phyloP scores from a whole-genome alignment of 495 filamentous ascomycete genomes.

The Podospora fimiseda region DNA sequence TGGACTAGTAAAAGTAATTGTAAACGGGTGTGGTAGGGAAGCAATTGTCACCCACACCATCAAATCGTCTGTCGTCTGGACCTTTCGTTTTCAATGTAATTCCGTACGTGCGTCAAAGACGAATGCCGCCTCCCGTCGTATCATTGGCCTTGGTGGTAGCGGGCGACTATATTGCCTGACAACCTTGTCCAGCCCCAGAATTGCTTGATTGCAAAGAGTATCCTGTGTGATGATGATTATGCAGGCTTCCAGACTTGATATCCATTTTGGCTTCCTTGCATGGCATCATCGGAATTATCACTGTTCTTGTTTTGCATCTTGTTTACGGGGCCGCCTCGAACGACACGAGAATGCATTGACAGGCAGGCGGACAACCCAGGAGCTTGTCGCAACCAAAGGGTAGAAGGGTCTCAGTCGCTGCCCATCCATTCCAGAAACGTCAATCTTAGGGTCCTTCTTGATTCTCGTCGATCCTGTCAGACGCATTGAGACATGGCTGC shows the following conservation, averaged over 20 bases:
- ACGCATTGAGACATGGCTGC: slow-evolving; percentile 8
- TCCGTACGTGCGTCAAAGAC: too few species aligned
- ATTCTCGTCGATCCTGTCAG: slow-evolving; percentile 4
- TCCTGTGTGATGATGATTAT: background rate
- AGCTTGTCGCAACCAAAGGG: background rate
- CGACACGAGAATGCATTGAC: slow-evolving; percentile 1
- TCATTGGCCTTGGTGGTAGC: slow-evolving; percentile 16
- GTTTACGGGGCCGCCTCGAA: background rate
- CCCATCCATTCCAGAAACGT: slow-evolving; percentile 10
- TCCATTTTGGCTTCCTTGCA: slow-evolving; percentile 7
- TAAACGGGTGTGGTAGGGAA: background rate
- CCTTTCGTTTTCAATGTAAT: too few species aligned
- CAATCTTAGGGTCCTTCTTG: slow-evolving; percentile 11
- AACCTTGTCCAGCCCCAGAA: background rate
- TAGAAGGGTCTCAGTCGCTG: background rate
- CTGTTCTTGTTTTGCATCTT: background rate
- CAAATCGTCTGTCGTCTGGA: too few species aligned
- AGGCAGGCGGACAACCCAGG: background rate
- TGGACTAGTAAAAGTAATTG: background rate
- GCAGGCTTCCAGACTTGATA: slow-evolving; percentile 12
- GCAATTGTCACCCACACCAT: slow-evolving; percentile 12
- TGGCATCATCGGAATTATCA: background rate
- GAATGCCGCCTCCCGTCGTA: slow-evolving; percentile 9
- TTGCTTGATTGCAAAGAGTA: slow-evolving; percentile 4
- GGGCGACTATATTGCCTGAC: slow-evolving; percentile 5